These are phyloP conservation scores for Colletotrichum musae DNA, from an alignment of 2,329 filamentous ascomycete species.

Conservation along the genomic window DNA sequence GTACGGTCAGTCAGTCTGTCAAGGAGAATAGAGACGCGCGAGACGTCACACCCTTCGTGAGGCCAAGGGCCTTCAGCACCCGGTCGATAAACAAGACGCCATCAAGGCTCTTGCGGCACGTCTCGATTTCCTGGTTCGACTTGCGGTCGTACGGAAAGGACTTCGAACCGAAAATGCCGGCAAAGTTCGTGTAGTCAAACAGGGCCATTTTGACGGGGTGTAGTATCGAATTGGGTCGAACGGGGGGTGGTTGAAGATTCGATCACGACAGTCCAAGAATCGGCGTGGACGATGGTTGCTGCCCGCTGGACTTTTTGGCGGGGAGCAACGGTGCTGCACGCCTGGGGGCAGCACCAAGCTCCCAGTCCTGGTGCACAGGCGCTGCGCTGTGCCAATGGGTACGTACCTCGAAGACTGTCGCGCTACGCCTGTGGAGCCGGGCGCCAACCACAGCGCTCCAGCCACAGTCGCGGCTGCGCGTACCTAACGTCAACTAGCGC, in stretches of 20 bases:
- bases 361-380: too few species aligned
- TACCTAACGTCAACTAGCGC: slow-evolving; percentile 1
- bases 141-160: slow-evolving; percentile 75
- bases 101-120: slow-evolving; percentile 76
- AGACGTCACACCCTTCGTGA: slow-evolving; percentile 72
- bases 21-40: not conserved
- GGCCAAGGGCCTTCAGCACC: slow-evolving; percentile 78
- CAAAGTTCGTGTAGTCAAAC: slow-evolving; percentile 77
- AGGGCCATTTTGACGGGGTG: slow-evolving; percentile 55
- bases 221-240: not conserved
- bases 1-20: slow-evolving; percentile 5
- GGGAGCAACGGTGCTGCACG: not conserved
- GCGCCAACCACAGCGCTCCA: not conserved
- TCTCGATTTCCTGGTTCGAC: slow-evolving; percentile 73
- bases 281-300: not conserved
- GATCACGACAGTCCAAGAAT: not conserved
- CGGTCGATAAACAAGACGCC: slow-evolving; percentile 85
- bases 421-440: too few species aligned
- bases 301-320: slow-evolving; percentile 3
- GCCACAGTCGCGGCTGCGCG: slow-evolving; percentile 37
- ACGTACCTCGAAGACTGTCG: not conserved
- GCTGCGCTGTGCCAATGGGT: too few species aligned
- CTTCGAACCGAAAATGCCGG: slow-evolving; percentile 75
- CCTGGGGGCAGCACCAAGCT: not conserved
- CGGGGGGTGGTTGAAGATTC: not conserved